A percentile compares a stretch with the other conserved stretches of the same genome.
phyloP scores from a whole-genome alignment of 768 basidiomycete genomes.

The Clavaria fumosa region DNA sequence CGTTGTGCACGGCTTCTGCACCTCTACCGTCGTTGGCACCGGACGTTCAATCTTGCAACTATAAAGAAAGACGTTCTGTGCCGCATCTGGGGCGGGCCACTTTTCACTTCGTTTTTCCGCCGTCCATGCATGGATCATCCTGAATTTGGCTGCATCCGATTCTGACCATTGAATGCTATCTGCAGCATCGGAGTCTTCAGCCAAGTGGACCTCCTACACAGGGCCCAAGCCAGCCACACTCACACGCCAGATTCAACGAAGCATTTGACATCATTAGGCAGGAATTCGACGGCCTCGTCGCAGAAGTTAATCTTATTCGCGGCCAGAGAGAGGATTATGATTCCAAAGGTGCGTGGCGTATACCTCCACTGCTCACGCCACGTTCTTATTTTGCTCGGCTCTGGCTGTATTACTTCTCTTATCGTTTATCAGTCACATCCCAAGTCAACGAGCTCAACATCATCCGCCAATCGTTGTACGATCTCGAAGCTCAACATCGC shows the following conservation, averaged over 20 bases:
- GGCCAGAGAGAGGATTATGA: conserved; percentile 84
- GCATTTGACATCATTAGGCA: conserved; percentile 67
- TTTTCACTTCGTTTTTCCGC: conserved; percentile 1
- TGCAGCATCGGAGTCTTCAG: conserved; percentile 28
- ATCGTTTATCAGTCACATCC: conserved; percentile 52
- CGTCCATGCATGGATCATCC: not conserved
- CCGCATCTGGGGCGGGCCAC: too few species aligned
- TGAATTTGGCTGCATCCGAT: not conserved
- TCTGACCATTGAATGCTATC: too few species aligned
- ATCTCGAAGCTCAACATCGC: conserved; percentile 77
- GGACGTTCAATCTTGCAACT: too few species aligned
- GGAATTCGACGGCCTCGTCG: conserved; percentile 66
- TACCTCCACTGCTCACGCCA: not conserved
- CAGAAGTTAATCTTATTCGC: conserved; percentile 52
- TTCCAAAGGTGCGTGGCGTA: conserved; percentile 50
- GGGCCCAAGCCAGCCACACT: conserved; percentile 24
- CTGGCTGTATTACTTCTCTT: conserved; percentile 8
- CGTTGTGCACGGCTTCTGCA: conserved; percentile 6
- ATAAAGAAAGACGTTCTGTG: too few species aligned
- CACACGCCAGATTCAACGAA: conserved; percentile 46
- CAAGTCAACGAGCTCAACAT: conserved; percentile 86
- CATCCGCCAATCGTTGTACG: conserved; percentile 81
- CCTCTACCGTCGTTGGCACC: too few species aligned
- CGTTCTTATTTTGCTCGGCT: conserved; percentile 2
- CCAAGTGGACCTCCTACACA: conserved; percentile 32